Conservation (phyloP, 164 flowering plant genomes). For the Sedum album region DNA sequence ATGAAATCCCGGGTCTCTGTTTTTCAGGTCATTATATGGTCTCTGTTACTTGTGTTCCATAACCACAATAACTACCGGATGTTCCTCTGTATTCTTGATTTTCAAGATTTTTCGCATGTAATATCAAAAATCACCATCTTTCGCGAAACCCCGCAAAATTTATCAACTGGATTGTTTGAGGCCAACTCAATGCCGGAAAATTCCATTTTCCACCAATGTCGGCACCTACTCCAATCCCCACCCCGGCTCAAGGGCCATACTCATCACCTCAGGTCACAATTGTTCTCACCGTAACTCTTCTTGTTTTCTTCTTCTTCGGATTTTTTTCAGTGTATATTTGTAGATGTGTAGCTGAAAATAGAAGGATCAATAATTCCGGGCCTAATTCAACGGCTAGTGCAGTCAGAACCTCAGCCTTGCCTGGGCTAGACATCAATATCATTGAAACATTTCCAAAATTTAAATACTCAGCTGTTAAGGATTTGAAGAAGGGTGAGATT, state of each 20-base stretch:
- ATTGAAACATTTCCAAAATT: constrained; percentile 51
- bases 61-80: not conserved
- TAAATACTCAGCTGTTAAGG: constrained; percentile 41
- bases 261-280: constrained; percentile 30
- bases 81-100: not conserved
- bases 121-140: not conserved
- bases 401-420: not conserved
- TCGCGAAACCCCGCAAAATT: not conserved
- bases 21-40: not conserved
- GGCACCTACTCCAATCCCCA: not conserved
- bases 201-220: constrained; percentile 5
- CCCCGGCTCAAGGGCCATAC: constrained; percentile 9
- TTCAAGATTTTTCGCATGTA: not conserved
- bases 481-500: constrained; percentile 25
- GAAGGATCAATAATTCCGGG: constrained; percentile 21
- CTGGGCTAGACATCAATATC: constrained; percentile 54
- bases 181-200: not conserved
- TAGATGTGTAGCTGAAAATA: constrained; percentile 32
- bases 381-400: not conserved
- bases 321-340: constrained; percentile 60
- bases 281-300: constrained; percentile 36
- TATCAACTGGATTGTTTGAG: not conserved
- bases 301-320: constrained; percentile 48
- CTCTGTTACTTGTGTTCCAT: not conserved
- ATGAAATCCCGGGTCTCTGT: not conserved